Evolutionary conservation across 1,284 basidiomycete species (phyloP).

Genomic region (Tylopilus sp.): DNA sequence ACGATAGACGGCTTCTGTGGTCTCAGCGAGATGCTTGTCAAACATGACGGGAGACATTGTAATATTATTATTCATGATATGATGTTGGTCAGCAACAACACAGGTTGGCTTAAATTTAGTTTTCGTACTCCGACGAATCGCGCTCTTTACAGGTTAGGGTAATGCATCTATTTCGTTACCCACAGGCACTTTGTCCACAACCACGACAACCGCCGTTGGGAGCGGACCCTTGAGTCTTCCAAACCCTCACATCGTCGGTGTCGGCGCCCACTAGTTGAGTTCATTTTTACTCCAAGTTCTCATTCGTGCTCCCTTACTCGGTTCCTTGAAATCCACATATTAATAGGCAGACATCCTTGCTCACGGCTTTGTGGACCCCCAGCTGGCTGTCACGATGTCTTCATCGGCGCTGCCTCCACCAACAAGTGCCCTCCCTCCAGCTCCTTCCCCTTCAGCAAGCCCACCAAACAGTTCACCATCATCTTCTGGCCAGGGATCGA

Average conservation of each 20-base stretch:
- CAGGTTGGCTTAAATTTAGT: too few relatives aligned
- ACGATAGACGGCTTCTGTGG: too few relatives aligned
- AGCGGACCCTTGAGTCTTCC: not conserved
- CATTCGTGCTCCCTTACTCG: not conserved
- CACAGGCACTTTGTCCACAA: not conserved
- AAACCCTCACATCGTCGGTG: conserved; percentile 5
- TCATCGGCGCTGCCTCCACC: not conserved
- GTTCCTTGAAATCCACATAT: conserved; percentile 4
- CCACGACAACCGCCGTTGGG: not conserved
- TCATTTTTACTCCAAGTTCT: not conserved
- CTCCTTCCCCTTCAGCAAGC: not conserved
- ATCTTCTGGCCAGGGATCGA: not conserved
- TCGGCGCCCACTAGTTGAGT: not conserved
- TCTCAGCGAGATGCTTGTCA: too few relatives aligned
- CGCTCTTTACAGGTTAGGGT: not conserved
- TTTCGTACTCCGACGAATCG: not conserved
- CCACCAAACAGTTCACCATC: not conserved
- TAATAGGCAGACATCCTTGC: conserved; percentile 14
- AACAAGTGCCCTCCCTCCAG: not conserved
- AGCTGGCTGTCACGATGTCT: conserved; percentile 12
- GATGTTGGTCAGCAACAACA: too few relatives aligned
- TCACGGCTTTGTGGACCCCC: conserved; percentile 1
- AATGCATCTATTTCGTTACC: too few relatives aligned
- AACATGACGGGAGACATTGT: too few relatives aligned
- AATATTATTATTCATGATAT: too few relatives aligned